Percentiles rank a stretch among this genome's conserved stretches.
Conservation (phyloP, 2,329 filamentous ascomycete species). For the Chalaropsis ovoidea region DNA sequence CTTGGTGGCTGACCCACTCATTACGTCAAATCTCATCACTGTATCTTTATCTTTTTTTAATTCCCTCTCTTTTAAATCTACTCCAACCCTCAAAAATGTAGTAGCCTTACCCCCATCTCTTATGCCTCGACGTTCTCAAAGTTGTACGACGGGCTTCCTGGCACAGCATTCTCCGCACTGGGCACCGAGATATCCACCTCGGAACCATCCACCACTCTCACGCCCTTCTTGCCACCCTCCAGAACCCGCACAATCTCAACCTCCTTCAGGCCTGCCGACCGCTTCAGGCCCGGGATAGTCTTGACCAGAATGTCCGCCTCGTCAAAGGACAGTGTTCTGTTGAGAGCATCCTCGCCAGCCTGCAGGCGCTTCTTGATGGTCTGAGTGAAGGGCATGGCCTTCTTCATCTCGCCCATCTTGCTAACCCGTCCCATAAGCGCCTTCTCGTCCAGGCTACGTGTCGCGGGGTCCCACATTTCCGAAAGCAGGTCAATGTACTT, state of each 20-base stretch:
- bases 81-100: too few species aligned
- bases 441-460: constrained; percentile 64
- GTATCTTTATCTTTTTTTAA: not conserved
- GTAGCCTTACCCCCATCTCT: not conserved
- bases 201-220: constrained; percentile 42
- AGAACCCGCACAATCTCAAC: constrained; percentile 64
- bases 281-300: constrained; percentile 71
- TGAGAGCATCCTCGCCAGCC: constrained; percentile 64
- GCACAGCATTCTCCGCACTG: constrained; percentile 63
- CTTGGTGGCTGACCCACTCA: not conserved
- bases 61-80: too few species aligned
- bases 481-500: constrained; percentile 75
- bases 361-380: constrained; percentile 72
- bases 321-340: constrained; percentile 77
- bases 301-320: constrained; percentile 64
- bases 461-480: constrained; percentile 54
- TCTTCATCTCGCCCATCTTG: constrained; percentile 86
- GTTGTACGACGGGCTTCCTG: constrained; percentile 69
- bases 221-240: constrained; percentile 57
- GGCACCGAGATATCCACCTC: constrained; percentile 49
- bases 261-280: constrained; percentile 56
- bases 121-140: constrained; percentile 61
- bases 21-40: not conserved
- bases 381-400: constrained; percentile 96
- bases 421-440: constrained; percentile 64